Conservation (phyloP, 352 stramenopile species). For the Globisporangium cederbergense region DNA sequence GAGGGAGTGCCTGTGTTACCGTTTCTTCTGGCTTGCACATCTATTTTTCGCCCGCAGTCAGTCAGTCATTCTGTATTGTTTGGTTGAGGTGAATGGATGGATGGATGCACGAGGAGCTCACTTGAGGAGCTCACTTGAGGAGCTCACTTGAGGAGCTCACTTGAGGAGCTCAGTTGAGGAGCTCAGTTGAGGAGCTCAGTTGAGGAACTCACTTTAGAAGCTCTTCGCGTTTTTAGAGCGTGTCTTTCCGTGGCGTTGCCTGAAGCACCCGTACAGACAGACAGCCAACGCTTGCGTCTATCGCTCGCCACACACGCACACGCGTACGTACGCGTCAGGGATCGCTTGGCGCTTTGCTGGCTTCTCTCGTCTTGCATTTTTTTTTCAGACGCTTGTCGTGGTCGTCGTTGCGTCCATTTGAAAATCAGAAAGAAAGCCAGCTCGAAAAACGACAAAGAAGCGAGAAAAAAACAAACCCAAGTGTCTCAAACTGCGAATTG, state of each 20-base stretch:
- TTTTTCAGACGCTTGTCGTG: not conserved
- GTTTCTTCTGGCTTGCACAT: not conserved
- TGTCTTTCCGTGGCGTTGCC: no score
- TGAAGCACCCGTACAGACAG: no score
- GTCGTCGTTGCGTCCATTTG: not conserved
- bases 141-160: no score
- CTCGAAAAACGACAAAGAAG: conserved; percentile 5
- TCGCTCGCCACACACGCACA: not conserved
- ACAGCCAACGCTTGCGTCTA: not conserved
- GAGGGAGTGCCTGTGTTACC: not conserved
- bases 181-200: no score
- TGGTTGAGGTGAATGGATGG: not conserved
- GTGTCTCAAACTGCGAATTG: conserved; percentile 4
- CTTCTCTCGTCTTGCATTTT: not conserved
- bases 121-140: no score
- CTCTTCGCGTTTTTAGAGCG: no score
- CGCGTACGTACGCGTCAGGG: not conserved
- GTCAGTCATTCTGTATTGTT: not conserved
- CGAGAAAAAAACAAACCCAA: conserved; percentile 10
- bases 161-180: no score
- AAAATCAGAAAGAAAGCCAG: conserved; percentile 13
- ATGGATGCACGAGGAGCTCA: conserved; percentile 1
- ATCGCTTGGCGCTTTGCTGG: not conserved
- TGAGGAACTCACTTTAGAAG: no score
- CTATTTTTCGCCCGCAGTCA: not conserved